phyloP scores from a whole-genome alignment of 176 grass and related monocot species.

The Poa pratensis region DNA sequence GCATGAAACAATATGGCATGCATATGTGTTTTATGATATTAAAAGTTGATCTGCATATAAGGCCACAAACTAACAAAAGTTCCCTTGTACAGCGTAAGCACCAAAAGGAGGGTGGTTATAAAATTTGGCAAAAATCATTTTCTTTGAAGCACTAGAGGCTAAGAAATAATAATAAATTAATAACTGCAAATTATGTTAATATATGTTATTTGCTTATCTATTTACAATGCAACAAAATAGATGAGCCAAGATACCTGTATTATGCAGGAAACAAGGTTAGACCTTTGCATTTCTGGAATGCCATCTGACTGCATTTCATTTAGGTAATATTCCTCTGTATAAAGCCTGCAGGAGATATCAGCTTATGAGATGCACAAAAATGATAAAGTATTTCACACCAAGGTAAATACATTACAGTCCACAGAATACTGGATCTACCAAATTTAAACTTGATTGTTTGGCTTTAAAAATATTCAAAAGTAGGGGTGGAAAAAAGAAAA shows the following conservation, averaged over 20 bases:
- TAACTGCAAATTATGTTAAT: neutral
- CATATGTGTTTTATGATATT: neutral
- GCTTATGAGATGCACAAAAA: slow-evolving; percentile 28
- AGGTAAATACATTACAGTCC: neutral
- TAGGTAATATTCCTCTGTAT: slow-evolving; percentile 94
- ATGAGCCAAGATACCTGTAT: slow-evolving; percentile 70
- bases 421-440: slow-evolving; percentile 12
- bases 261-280: slow-evolving; percentile 90
- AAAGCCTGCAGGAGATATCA: slow-evolving; percentile 66
- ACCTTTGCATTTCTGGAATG: slow-evolving; percentile 95
- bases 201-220: slow-evolving; percentile 11
- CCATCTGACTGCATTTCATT: slow-evolving; percentile 91
- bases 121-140: slow-evolving; percentile 9
- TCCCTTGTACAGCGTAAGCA: neutral
- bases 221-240: slow-evolving; percentile 26
- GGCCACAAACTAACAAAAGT: slow-evolving; percentile 2
- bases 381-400: slow-evolving; percentile 19
- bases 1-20: neutral
- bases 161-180: neutral
- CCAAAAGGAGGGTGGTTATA: slow-evolving; percentile 1
- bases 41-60: slow-evolving; percentile 22
- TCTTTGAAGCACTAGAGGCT: neutral
- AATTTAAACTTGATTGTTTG: slow-evolving; percentile 7
- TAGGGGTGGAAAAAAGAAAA: slow-evolving; percentile 1
- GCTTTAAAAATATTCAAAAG: slow-evolving; percentile 31